Evolutionary conservation across 768 basidiomycete genomes (phyloP).

Genomic region (Mycena sanguinolenta): DNA sequence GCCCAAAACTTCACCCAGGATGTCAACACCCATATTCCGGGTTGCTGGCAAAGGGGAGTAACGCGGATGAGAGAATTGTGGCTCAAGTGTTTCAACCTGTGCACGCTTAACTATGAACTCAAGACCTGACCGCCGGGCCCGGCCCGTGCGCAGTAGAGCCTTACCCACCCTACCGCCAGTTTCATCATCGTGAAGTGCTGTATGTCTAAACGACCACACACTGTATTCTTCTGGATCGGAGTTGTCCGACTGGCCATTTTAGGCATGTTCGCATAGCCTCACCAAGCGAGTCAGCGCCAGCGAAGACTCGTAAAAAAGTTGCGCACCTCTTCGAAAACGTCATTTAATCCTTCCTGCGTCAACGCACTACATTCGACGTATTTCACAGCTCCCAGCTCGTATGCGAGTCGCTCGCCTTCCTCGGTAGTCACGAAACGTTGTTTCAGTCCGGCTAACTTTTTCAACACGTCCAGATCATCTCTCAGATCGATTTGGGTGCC

Average conservation of each 20-base stretch:
- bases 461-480: conserved; percentile 72
- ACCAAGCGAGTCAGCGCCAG: background rate
- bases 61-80: no score
- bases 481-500: conserved; percentile 96
- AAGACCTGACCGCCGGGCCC: no score
- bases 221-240: background rate
- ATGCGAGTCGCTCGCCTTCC: conserved; percentile 79
- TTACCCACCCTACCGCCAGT: no score
- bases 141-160: no score
- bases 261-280: background rate
- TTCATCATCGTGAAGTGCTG: no score
- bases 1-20: no score
- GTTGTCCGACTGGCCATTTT: background rate
- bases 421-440: conserved; percentile 91
- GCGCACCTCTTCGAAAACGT: conserved; percentile 62
- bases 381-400: conserved; percentile 83
- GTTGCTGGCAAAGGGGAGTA: no score
- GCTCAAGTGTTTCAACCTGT: no score
- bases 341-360: conserved; percentile 66
- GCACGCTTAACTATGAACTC: no score
- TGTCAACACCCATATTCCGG: no score
- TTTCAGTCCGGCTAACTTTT: conserved; percentile 95
- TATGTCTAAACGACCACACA: background rate
- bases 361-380: conserved; percentile 47
- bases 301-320: background rate